Conservation (phyloP, 1,139 yeast genomes). For the Cylindricascospora bacillispora region DNA sequence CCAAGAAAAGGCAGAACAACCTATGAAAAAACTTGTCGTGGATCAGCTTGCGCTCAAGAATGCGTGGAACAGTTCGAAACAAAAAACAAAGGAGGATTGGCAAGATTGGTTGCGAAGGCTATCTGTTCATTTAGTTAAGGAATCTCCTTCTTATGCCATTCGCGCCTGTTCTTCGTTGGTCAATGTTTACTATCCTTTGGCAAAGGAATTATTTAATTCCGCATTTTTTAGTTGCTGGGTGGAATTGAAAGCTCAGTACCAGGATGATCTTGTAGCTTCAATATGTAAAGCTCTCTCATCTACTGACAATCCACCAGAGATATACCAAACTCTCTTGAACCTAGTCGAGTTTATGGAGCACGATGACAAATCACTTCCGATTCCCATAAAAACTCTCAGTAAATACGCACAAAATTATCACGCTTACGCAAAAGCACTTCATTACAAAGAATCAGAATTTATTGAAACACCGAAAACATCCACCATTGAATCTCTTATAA, state of each 20-base stretch:
- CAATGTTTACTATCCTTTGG: conserved; percentile 75
- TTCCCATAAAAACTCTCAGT: conserved; percentile 78
- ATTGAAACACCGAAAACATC: conserved; percentile 88
- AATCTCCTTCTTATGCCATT: conserved; percentile 89
- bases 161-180: conserved; percentile 91
- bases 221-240: conserved; percentile 96
- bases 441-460: conserved; percentile 88
- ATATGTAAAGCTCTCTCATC: conserved; percentile 80
- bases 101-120: conserved; percentile 90
- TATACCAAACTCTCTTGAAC: conserved; percentile 76
- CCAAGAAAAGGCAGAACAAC: conserved; percentile 52
- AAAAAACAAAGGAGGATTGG: conserved; percentile 93
- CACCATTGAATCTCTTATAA: conserved; percentile 82
- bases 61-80: conserved; percentile 88
- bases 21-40: conserved; percentile 61
- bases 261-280: conserved; percentile 78
- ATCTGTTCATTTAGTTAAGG: conserved; percentile 75
- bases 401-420: conserved; percentile 92
- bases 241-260: conserved; percentile 82
- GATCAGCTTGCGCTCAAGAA: conserved; percentile 36
- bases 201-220: conserved; percentile 84
- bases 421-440: conserved; percentile 94
- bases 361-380: conserved; percentile 87
- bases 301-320: conserved; percentile 91
- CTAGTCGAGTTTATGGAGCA: conserved; percentile 97